phyloP scores from a whole-genome alignment of 495 filamentous ascomycete genomes.

The Penicillium longicatenatum region DNA sequence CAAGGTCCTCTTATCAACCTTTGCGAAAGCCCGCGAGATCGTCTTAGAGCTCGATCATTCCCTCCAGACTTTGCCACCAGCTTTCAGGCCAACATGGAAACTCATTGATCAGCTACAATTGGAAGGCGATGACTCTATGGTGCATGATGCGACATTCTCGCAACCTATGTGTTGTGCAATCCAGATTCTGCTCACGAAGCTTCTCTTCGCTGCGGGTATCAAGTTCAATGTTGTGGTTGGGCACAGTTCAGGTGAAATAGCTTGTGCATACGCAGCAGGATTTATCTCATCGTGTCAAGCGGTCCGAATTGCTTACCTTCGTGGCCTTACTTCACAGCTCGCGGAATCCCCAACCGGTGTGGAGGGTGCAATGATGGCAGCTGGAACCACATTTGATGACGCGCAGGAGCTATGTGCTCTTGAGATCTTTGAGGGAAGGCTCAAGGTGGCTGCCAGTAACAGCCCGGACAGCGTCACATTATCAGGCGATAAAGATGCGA shows the following conservation, averaged over 20 bases:
- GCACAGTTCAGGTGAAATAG: slow-evolving; percentile 38
- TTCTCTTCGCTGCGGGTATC: slow-evolving; percentile 18
- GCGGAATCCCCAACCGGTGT: slow-evolving; percentile 10
- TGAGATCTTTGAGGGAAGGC: slow-evolving; percentile 1
- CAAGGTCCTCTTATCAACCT: background rate
- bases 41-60: background rate
- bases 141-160: slow-evolving; percentile 32
- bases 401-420: slow-evolving; percentile 33
- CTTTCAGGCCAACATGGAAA: slow-evolving; percentile 14
- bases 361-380: slow-evolving; percentile 57
- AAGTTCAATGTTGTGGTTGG: slow-evolving; percentile 22
- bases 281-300: slow-evolving; percentile 34
- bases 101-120: slow-evolving; percentile 16
- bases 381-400: slow-evolving; percentile 45
- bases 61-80: background rate
- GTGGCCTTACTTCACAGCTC: slow-evolving; percentile 33
- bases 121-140: slow-evolving; percentile 3
- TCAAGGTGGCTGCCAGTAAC: slow-evolving; percentile 33
- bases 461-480: slow-evolving; percentile 33
- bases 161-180: slow-evolving; percentile 43
- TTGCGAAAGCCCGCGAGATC: background rate
- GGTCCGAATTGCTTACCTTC: slow-evolving; percentile 52
- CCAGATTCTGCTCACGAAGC: slow-evolving; percentile 28
- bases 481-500: slow-evolving; percentile 32
- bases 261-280: slow-evolving; percentile 35